Conservation (phyloP, 2,329 filamentous ascomycete genomes). For the Aspergillus sp. region DNA sequence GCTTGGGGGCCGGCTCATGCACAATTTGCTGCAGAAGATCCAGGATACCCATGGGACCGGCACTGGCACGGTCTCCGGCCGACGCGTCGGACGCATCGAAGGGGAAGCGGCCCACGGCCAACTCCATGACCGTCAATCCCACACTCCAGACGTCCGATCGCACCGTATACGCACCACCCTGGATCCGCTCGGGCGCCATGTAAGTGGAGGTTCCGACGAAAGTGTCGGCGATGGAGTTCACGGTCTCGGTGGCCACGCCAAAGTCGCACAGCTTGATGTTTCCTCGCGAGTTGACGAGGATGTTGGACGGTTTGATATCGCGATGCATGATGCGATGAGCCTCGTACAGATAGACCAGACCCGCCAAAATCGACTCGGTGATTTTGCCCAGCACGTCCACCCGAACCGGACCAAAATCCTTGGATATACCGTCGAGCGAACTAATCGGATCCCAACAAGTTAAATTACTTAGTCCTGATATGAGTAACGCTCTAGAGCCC, state of each 20-base stretch:
- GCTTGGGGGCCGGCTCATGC: slow-evolving; percentile 85
- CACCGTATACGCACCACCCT: slow-evolving; percentile 94
- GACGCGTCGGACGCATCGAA: slow-evolving; percentile 82
- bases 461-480: background rate
- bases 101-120: slow-evolving; percentile 95
- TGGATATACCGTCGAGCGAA: slow-evolving; percentile 88
- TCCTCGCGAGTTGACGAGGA: slow-evolving; percentile 90
- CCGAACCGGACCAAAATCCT: slow-evolving; percentile 89
- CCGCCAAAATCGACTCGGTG: slow-evolving; percentile 89
- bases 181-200: slow-evolving; percentile 98
- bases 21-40: slow-evolving; percentile 97
- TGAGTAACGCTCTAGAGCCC: background rate
- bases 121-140: slow-evolving; percentile 90
- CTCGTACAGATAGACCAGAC: slow-evolving; percentile 90
- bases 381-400: slow-evolving; percentile 98
- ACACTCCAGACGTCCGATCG: slow-evolving; percentile 99
- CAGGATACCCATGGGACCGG: slow-evolving; percentile 84
- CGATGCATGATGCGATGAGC: slow-evolving; percentile 98
- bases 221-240: slow-evolving; percentile 97
- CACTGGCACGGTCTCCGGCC: slow-evolving; percentile 64
- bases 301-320: slow-evolving; percentile 98
- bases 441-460: slow-evolving; percentile 48
- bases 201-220: slow-evolving; percentile 99
- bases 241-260: slow-evolving; percentile 94
- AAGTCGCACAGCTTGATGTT: slow-evolving; percentile 98